Percentiles rank a stretch among this genome's conserved stretches.
Evolutionary conservation across 169 alveolate genomes (phyloP).

Genomic region (Eimeria acervulina): DNA sequence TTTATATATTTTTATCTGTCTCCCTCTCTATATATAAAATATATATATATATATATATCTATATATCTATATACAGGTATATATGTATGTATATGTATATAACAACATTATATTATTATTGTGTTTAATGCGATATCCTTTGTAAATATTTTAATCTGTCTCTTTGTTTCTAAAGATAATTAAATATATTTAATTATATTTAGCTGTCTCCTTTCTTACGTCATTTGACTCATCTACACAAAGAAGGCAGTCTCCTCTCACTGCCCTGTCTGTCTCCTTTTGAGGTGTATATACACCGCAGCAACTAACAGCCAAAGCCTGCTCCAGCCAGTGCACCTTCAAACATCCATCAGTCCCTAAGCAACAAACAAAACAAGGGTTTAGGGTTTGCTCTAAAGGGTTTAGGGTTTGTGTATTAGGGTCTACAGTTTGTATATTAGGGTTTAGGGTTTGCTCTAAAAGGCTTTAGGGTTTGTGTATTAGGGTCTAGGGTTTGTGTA

Average conservation of each 20-base stretch:
- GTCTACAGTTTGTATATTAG: too few relatives aligned
- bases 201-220: neutral
- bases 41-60: too few relatives aligned
- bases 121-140: too few relatives aligned
- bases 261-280: neutral
- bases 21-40: too few relatives aligned
- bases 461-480: too few relatives aligned
- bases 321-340: constrained; percentile 12
- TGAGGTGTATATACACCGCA: neutral
- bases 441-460: too few relatives aligned
- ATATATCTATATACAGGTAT: neutral
- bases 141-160: neutral
- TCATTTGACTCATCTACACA: neutral
- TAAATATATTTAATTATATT: neutral
- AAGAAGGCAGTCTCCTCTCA: neutral
- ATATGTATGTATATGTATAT: neutral
- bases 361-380: neutral
- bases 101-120: too few relatives aligned
- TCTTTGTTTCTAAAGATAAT: neutral
- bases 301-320: neutral
- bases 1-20: too few relatives aligned
- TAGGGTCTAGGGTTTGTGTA: neutral
- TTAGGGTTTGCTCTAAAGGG: too few relatives aligned
- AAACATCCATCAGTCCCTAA: constrained; percentile 14
- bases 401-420: too few relatives aligned